Base-by-base conservation (phyloP, 2,329 filamentous ascomycete species). In the Ophiostoma pallidulum region DNA sequence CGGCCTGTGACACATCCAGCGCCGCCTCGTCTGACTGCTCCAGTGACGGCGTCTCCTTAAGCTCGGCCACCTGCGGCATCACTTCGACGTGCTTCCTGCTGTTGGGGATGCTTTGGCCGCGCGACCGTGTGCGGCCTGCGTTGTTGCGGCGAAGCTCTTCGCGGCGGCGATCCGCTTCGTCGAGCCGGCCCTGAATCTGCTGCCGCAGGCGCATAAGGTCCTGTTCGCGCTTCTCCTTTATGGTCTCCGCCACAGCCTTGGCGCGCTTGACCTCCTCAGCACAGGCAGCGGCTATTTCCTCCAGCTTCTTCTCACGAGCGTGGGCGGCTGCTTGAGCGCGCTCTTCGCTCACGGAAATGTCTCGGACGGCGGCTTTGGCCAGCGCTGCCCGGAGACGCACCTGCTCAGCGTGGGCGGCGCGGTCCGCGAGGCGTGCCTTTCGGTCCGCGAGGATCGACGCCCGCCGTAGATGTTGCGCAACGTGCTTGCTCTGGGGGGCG, bases 211-310 rank as follows among this genome's bases (percentile, higher is more conserved):
- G 80, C 56, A 73, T 74, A 48, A 85, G 75, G 54, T 90, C 84
- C 48, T 82, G 80, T 59, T 88, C 82, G 53, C 86, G 80, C 62
- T 84, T 83, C 66, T 86, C 83, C 64, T 87, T 89, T 70, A 86
- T 88, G 49, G 77, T 81, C 62, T 88, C 85, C 13, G 86, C 86
- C n/a, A 90, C 74, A 43, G 84, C 82, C 69, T 91, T 91, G 45
- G 86, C 86, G 54, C 85, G 76, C 60, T 84, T 81, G 14, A 92
- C 86, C 61, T 92, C 86, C 63, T 89, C 86, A 18, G 86, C 86
- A 60, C 86, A 91, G 51, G 79, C 75, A 41, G 86, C 84, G 4
- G 86, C 84, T 37, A 91, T 89, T 62, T 90, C 86, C 8, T 84
- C 86, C 16, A 92, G 66, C 56, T 90, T 87, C 57, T 84, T 84